Evolutionary conservation across 192 early-diverging fungal genomes (phyloP).

Genomic region (Mortierella claussenii): DNA sequence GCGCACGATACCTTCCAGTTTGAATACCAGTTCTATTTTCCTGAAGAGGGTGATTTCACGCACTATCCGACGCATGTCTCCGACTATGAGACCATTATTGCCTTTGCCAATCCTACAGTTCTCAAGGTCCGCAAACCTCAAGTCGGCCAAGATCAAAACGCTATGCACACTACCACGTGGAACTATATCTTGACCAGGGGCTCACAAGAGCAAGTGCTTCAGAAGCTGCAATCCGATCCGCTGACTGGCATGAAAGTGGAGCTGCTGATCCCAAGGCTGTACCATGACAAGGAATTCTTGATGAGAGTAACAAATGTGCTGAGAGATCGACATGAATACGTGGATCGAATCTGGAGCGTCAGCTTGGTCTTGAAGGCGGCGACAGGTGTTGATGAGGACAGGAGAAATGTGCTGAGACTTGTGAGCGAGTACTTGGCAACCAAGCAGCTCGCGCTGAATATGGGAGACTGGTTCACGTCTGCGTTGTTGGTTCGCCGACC

Average conservation of each 20-base stretch:
- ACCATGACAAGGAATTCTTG: constrained; percentile 16
- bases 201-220: constrained; percentile 16
- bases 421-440: constrained; percentile 49
- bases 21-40: constrained; percentile 59
- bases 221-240: constrained; percentile 19
- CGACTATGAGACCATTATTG: constrained; percentile 36
- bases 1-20: constrained; percentile 42
- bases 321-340: constrained; percentile 35
- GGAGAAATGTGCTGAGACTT: neutral
- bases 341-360: constrained; percentile 46
- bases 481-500: constrained; percentile 18
- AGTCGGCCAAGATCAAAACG: neutral
- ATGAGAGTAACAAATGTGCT: constrained; percentile 39
- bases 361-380: constrained; percentile 47
- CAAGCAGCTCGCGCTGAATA: neutral
- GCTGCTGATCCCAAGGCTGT: constrained; percentile 33
- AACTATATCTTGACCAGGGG: constrained; percentile 20
- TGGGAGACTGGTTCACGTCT: constrained; percentile 49
- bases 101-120: constrained; percentile 20
- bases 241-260: constrained; percentile 25
- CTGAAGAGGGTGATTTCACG: constrained; percentile 51
- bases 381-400: neutral
- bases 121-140: constrained; percentile 22
- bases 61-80: constrained; percentile 54
- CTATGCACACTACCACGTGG: constrained; percentile 22